Base-by-base conservation (phyloP, 768 basidiomycete species). In the Gyrodon lividus region DNA sequence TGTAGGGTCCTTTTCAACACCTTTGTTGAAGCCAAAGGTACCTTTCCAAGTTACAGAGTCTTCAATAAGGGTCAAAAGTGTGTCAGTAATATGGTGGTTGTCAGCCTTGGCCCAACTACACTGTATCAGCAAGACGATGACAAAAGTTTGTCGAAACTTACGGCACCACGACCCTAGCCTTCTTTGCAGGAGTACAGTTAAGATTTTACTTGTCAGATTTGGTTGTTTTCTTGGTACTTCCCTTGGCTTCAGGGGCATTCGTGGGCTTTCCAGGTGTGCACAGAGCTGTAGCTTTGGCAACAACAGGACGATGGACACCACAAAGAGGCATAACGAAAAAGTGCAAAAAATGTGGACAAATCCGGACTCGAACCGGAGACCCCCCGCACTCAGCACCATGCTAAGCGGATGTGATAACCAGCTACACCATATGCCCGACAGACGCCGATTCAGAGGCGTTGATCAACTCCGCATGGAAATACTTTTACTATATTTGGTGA, bases 391-490 rank as follows among this genome's bases (percentile, higher is more conserved):
- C 45, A 68, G 59, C 65, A 0, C 61, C 62, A 59, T 69, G 68
- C 68, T 69, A 71, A 69, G 68, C 68, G 68, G 69, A 69, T 69
- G 68, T 69, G 68, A 69, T 69, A 69, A 69, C 68, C 68, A 69
- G 66, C 68, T 69, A 69, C 68, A 69, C 68, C 68, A 69, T 70
- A 68, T 70, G 70, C 68, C 68, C 67, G 9, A 31, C 13, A 14
- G 13, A 31, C 7, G 28, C 3, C 6, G 8, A n/a, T n/a, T n/a
- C 28, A 2, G 8, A 3, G 10, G 8, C 28, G 8, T 28, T 28
- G 28, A 26, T 26, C 24, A 26, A 26, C 24, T n/a, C n/a, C n/a
- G n/a, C n/a, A n/a, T n/a, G n/a, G n/a, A n/a, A n/a, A n/a, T n/a
- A n/a, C n/a, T n/a, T n/a, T n/a, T n/a, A n/a, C n/a, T n/a, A n/a